phyloP scores from a whole-genome alignment of 108 stramenopile genomes.

The Nitzschia inconspicua region DNA sequence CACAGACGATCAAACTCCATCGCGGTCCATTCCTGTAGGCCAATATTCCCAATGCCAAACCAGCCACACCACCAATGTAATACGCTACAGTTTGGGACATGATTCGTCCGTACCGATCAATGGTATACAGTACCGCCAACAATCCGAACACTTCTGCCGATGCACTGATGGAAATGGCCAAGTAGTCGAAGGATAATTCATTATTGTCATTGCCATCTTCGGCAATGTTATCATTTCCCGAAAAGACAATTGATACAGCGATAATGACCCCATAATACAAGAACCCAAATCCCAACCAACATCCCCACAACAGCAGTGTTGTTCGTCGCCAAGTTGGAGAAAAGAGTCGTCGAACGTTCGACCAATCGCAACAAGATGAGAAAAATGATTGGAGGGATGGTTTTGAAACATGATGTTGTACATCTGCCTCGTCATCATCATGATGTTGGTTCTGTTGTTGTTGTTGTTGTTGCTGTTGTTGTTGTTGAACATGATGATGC shows the following conservation, averaged over 20 bases:
- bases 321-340: slow-evolving; percentile 12
- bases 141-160: slow-evolving; percentile 49
- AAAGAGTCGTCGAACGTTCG: slow-evolving; percentile 7
- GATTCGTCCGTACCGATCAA: slow-evolving; percentile 52
- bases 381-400: neutral
- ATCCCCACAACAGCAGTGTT: slow-evolving; percentile 17
- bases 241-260: slow-evolving; percentile 31
- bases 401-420: neutral
- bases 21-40: neutral
- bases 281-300: slow-evolving; percentile 37
- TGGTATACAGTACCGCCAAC: slow-evolving; percentile 29
- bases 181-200: slow-evolving; percentile 47
- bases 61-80: slow-evolving; percentile 36
- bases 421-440: neutral
- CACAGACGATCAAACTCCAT: slow-evolving; percentile 2
- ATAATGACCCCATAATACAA: slow-evolving; percentile 41
- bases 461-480: no score
- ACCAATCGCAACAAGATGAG: neutral
- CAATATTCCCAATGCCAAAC: slow-evolving; percentile 21
- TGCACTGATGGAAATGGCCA: slow-evolving; percentile 46
- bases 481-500: no score
- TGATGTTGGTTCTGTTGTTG: no score
- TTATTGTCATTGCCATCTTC: slow-evolving; percentile 5
- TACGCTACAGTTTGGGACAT: slow-evolving; percentile 33
- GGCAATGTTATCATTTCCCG: neutral